Base-by-base conservation (phyloP, 2,329 filamentous ascomycete species). In the Fusarium secorum region DNA sequence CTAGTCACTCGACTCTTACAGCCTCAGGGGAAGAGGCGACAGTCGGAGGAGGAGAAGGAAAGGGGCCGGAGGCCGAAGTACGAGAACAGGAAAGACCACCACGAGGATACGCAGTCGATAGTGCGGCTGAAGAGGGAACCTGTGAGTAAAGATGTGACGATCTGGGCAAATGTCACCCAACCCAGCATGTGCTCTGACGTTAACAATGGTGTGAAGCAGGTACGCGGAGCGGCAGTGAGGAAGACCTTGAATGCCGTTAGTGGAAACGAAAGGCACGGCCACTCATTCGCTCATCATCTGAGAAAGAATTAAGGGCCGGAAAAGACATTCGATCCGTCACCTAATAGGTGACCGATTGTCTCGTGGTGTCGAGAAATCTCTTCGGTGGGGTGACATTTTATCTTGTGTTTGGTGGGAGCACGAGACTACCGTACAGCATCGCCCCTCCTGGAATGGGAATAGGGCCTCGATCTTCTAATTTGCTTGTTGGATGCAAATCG, bases 361-460 rank as follows among this genome's bases (percentile, higher is more conserved):
- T 76, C 73, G 74, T 76, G 74, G 73, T 74, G 65, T 70, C 70
- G 73, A 63, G 67, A 75, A 76, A 73, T 74, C 74, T 76, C 68
- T 75, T 74, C 66, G 54, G 74, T 76, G 74, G 74, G 74, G 74
- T 76, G 74, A 76, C 70, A 61, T 72, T 73, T 54, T 61, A 54
- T 70, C 61, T 72, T 60, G 48, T 52, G 70, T 58, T 57, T 58
- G 60, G 45, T 59, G 53, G 63, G 52, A 73, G 74, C 74, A 75
- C 72, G 72, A 76, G 74, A 76, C 70, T 60, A 61, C 60, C 28
- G 24, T 26, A 38, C 67, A 65, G 64, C 65, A 74, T 63, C 64
- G 69, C 71, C 74, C 65, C 70, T 64, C 60, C 62, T 56, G 59
- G 33, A 67, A 46, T 57, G 69, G 69, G 69, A 69, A 65, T 52